Conservation (phyloP, 768 basidiomycete species). For the Xerocomellus amylosporus region DNA sequence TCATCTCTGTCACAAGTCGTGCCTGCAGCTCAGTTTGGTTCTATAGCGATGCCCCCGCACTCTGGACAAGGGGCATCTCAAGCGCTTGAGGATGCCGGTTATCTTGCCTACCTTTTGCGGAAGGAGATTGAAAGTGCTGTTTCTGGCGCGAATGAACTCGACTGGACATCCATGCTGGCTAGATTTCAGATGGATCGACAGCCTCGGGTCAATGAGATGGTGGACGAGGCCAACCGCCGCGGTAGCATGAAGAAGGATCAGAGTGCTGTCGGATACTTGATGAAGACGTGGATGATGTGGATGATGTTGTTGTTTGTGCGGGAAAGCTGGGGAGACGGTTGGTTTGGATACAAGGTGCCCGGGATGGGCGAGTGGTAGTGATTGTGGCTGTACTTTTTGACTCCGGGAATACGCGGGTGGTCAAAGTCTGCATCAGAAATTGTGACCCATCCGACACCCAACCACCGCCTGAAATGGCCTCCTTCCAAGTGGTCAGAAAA, state of each 20-base stretch:
- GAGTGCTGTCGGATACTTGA: slow-evolving; percentile 17
- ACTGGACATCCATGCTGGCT: slow-evolving; percentile 18
- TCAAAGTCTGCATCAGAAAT: not conserved
- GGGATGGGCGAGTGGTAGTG: slow-evolving; percentile 26
- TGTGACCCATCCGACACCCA: not conserved
- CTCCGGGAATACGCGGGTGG: slow-evolving; percentile 39
- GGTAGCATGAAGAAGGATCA: slow-evolving; percentile 23
- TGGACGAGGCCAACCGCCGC: slow-evolving; percentile 28
- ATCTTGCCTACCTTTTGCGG: slow-evolving; percentile 30
- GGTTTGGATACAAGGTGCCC: slow-evolving; percentile 32
- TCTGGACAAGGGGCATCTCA: slow-evolving; percentile 34
- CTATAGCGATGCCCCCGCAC: slow-evolving; percentile 31
- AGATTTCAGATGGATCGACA: slow-evolving; percentile 26
- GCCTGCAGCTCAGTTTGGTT: not conserved
- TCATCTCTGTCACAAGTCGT: not conserved
- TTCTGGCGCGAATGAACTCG: not conserved
- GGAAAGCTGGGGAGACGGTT: slow-evolving; percentile 30
- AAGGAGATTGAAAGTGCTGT: slow-evolving; percentile 3
- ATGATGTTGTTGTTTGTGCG: slow-evolving; percentile 16
- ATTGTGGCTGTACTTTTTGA: slow-evolving; percentile 35
- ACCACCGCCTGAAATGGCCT: slow-evolving; percentile 46
- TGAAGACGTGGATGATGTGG: slow-evolving; percentile 29
- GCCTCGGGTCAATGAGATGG: slow-evolving; percentile 25
- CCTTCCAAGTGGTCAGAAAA: slow-evolving; percentile 74
- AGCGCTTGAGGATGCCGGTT: slow-evolving; percentile 29